These are phyloP conservation scores for Chalaropsis ovoidea DNA, from an alignment of 2,329 filamentous ascomycete species.

Conservation along the genomic window DNA sequence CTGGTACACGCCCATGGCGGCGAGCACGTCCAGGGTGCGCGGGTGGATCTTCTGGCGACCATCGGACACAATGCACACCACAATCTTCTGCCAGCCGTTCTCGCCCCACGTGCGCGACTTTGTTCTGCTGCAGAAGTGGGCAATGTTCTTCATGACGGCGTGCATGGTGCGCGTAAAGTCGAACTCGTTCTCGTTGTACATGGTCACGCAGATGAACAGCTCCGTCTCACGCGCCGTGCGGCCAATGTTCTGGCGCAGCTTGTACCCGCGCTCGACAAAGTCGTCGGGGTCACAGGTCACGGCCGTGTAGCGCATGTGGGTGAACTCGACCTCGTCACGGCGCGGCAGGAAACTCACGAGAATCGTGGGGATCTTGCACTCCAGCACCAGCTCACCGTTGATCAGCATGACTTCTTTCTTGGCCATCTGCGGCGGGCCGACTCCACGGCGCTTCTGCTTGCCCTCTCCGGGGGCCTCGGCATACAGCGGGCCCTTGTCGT, in stretches of 20 bases:
- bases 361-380: slow-evolving; percentile 98
- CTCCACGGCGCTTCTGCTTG: slow-evolving; percentile 77
- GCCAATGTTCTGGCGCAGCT: slow-evolving; percentile 82
- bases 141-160: slow-evolving; percentile 95
- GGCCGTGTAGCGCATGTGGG: slow-evolving; percentile 96
- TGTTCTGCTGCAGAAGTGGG: slow-evolving; percentile 85
- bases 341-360: slow-evolving; percentile 92
- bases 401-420: slow-evolving; percentile 92
- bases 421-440: slow-evolving; percentile 74
- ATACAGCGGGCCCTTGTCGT: slow-evolving; percentile 39
- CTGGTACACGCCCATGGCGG: slow-evolving; percentile 96
- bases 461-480: slow-evolving; percentile 47
- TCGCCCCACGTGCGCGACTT: slow-evolving; percentile 96
- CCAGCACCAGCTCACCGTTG: slow-evolving; percentile 92
- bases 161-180: slow-evolving; percentile 97
- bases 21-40: slow-evolving; percentile 82
- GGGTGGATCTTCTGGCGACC: slow-evolving; percentile 84
- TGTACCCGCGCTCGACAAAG: slow-evolving; percentile 80
- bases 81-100: slow-evolving; percentile 96
- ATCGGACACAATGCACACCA: slow-evolving; percentile 92
- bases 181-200: slow-evolving; percentile 99
- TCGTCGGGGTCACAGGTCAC: slow-evolving; percentile 98
- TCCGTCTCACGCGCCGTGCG: slow-evolving; percentile 79
- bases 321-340: slow-evolving; percentile 90
- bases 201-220: slow-evolving; percentile 91